Evolutionary conservation across 2,329 filamentous ascomycete genomes (phyloP).

Genomic region (Huntiella omanensis): DNA sequence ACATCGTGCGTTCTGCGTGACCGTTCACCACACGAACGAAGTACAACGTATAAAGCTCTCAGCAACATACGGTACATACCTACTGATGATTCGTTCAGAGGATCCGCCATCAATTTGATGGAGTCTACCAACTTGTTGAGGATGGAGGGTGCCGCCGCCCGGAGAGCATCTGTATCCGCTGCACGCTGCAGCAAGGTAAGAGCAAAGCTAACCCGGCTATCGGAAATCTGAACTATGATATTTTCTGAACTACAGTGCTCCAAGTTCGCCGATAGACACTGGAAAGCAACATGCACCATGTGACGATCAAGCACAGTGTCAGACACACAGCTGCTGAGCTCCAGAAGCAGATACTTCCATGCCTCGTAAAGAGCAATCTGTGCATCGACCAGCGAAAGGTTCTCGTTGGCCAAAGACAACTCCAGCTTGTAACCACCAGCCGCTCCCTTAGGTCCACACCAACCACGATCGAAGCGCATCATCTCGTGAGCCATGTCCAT

Average conservation of each 20-base stretch:
- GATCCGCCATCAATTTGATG: conserved; percentile 33
- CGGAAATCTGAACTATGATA: conserved; percentile 63
- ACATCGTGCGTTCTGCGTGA: conserved; percentile 15
- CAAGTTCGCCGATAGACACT: conserved; percentile 64
- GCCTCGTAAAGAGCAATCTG: conserved; percentile 74
- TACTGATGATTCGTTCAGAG: conserved; percentile 31
- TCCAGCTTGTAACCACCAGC: conserved; percentile 64
- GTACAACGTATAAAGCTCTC: conserved; percentile 64
- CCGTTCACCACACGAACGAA: conserved; percentile 41
- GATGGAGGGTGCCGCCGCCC: conserved; percentile 33
- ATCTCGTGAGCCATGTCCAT: conserved; percentile 56
- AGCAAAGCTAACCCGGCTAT: conserved; percentile 60
- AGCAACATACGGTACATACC: conserved; percentile 69
- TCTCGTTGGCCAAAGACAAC: conserved; percentile 71
- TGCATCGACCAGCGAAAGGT: conserved; percentile 79
- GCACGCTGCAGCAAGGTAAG: conserved; percentile 69
- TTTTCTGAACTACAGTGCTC: conserved; percentile 52
- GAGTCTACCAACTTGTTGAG: conserved; percentile 31
- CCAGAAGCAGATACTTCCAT: conserved; percentile 75
- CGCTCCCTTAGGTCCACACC: conserved; percentile 40
- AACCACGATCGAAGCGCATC: conserved; percentile 58
- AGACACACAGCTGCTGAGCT: conserved; percentile 50
- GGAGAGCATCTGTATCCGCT: conserved; percentile 34
- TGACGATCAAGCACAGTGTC: conserved; percentile 41
- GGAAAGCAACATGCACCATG: conserved; percentile 54